Conservation (phyloP, 345 rosid species). For the Turnera subulata region DNA sequence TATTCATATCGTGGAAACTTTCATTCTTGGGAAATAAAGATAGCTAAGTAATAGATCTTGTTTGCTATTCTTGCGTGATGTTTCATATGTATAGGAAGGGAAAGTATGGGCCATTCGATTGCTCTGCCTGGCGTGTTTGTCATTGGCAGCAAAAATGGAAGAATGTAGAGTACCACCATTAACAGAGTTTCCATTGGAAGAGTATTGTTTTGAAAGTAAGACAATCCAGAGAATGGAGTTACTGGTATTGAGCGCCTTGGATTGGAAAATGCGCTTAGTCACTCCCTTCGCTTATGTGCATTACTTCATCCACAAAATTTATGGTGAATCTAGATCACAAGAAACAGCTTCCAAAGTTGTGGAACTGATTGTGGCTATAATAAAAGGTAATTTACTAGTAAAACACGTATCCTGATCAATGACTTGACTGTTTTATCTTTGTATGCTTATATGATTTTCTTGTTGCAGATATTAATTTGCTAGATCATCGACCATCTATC, state of each 20-base stretch:
- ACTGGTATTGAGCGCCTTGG: constrained; percentile 58
- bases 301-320: constrained; percentile 46
- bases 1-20: background rate
- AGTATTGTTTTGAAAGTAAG: constrained; percentile 42
- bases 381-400: constrained; percentile 43
- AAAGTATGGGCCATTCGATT: constrained; percentile 67
- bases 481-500: constrained; percentile 60
- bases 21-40: too few relatives aligned
- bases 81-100: constrained; percentile 40
- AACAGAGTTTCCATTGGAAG: constrained; percentile 47
- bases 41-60: background rate
- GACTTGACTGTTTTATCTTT: background rate
- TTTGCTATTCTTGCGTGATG: background rate
- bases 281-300: constrained; percentile 76
- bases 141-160: constrained; percentile 85
- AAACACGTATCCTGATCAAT: background rate
- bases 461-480: constrained; percentile 50
- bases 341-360: constrained; percentile 39
- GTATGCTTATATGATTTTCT: background rate
- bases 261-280: constrained; percentile 63
- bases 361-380: constrained; percentile 42
- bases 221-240: constrained; percentile 68
- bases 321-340: constrained; percentile 24
- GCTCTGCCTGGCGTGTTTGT: constrained; percentile 70
- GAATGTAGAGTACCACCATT: constrained; percentile 58